Evolutionary conservation across 306 rosid genomes (phyloP).

Genomic region (Cucurbita ficifolia): DNA sequence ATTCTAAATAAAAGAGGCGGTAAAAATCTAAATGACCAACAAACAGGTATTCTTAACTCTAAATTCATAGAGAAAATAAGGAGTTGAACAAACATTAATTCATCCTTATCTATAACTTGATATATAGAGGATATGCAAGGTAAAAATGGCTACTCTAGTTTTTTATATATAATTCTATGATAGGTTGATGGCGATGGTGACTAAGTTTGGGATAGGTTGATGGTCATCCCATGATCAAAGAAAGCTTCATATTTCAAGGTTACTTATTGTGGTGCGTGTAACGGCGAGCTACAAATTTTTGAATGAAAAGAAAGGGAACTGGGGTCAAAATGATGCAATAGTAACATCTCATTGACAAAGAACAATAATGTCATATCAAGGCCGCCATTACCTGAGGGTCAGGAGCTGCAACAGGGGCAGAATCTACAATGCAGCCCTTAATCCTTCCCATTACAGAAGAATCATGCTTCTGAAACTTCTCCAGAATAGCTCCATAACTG

Average conservation of each 20-base stretch:
- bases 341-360: neutral
- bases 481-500: constrained; percentile 82
- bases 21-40: neutral
- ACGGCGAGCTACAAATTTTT: neutral
- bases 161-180: neutral
- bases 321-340: neutral
- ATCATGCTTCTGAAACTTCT: constrained; percentile 53
- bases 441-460: constrained; percentile 48
- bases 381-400: constrained; percentile 56
- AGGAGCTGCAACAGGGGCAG: constrained; percentile 91
- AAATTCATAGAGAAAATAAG: neutral
- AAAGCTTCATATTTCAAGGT: neutral
- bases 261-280: neutral
- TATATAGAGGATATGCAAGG: neutral
- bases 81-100: neutral
- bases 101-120: neutral
- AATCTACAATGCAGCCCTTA: constrained; percentile 86
- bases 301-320: neutral
- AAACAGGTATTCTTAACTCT: neutral
- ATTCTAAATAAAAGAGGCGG: neutral
- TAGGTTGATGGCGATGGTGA: too few species aligned
- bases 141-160: neutral
- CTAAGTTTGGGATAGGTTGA: too few species aligned
- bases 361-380: neutral
- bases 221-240: neutral